Evolutionary conservation across 768 basidiomycete genomes (phyloP).

Genomic region (Tephrocybe sp.): DNA sequence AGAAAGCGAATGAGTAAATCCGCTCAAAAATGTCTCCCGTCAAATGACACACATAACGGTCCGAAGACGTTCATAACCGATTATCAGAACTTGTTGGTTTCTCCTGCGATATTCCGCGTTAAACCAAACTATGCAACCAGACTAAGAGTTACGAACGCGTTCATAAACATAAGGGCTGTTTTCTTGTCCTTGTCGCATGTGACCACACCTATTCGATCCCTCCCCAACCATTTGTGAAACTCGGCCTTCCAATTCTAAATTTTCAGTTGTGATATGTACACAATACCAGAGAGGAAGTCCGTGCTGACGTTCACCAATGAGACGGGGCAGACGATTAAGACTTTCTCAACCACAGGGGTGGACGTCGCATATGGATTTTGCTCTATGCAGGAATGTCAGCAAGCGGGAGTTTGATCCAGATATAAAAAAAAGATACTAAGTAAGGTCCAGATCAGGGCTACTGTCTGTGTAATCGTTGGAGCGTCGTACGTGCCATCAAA

Average conservation of each 20-base stretch:
- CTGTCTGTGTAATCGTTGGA: conserved; percentile 52
- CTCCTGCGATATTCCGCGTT: conserved; percentile 38
- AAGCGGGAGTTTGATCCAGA: neutral
- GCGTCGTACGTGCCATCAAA: neutral
- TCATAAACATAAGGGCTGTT: conserved; percentile 65
- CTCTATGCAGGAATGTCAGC: conserved; percentile 41
- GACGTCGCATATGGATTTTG: conserved; percentile 76
- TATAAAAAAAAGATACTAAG: conserved; percentile 55
- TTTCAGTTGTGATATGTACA: neutral
- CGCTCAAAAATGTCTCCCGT: neutral
- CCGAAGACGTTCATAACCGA: conserved; percentile 90
- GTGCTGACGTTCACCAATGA: conserved; percentile 72
- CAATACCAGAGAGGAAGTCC: conserved; percentile 4
- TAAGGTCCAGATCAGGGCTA: conserved; percentile 89
- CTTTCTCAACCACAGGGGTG: conserved; percentile 67
- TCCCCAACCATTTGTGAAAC: conserved; percentile 87
- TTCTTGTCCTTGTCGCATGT: conserved; percentile 47
- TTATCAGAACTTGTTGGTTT: conserved; percentile 83
- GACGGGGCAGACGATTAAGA: conserved; percentile 91
- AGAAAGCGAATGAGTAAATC: neutral
- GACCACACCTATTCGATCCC: conserved; percentile 46
- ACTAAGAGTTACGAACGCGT: conserved; percentile 48
- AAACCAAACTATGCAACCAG: neutral
- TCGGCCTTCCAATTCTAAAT: conserved; percentile 91
- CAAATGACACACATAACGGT: conserved; percentile 60